Base-by-base conservation (phyloP, 176 grass and related monocot genomes). In the Calamus simplicifolius region DNA sequence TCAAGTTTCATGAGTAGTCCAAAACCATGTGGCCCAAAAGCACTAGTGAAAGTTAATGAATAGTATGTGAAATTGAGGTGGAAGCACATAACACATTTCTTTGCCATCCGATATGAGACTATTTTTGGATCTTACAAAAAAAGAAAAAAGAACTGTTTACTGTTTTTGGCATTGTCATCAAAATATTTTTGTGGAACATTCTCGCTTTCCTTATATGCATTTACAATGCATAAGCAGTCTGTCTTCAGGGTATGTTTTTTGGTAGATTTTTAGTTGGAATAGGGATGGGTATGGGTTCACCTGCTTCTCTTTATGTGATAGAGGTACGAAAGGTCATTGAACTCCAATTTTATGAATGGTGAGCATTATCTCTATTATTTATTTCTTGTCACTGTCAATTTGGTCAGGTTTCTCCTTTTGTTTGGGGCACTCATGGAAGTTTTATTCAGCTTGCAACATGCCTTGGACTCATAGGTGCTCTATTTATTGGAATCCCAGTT, bases 221-320 rank as follows among this genome's bases (percentile, higher is more conserved):
- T 62, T 77, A 73, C 81, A 98, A 88, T 74, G 94, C 94, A 71
- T 84, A 79, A 38, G 66, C 84, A 15, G 79, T 73, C 64, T 89
- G 87, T 70, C 51, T 89, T 67, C 88, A 85, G 54, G 84, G 81
- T 58, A 98, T 98, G 94, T 88, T 98, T 57, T 61, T 89, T 3
- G 94, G 94, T 80, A 98, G 94, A 83, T 98, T 98, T 75, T 80
- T 98, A 76, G 94, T 98, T 76, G 94, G 94, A 76, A 79, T 68
- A 71, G 94, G 94, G 38, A 98, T 98, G 94, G 94, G 94, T 57
- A 77, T 98, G 65, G 94, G 94, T 55, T 88, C 94, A 31, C 81
- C 88, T 12, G 88, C 94, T 80, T 89, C 94, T 43, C 71, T 98
- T 7, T 98, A 98, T 69, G 83, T 98, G 66, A 80, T 85, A 25